Base-by-base conservation (phyloP, 192 early-diverging fungal genomes). In the Paraglomus brasilianum region DNA sequence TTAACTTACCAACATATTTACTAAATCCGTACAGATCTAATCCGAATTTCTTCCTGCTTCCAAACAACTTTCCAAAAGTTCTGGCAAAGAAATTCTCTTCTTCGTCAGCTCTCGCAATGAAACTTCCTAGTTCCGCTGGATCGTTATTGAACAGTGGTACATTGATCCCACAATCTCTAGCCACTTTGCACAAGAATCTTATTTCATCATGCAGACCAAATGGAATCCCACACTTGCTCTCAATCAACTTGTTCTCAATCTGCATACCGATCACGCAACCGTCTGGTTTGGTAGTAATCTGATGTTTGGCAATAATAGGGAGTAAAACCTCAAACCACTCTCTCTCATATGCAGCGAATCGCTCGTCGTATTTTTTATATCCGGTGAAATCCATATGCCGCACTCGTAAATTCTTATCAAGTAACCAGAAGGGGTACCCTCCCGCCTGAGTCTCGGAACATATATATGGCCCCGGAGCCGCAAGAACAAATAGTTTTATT, bases 71-170 rank as follows among this genome's bases (percentile, higher is more conserved):
- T 39, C 65, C 72, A 77, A 40, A 69, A 70, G 13, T 48, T 36
- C 10, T 24, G 39, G n/a, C n/a, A 38, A 69, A 57, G 22, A 52
- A 52, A 55, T 67, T 15, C 13, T 8, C 17, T 46, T 40, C 24
- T 46, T 24, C 4, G 46, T 76, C 78, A 0, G 59, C 42, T 40
- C 75, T 70, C 19, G 83, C 76, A 14, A 89, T 76, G 69, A 82
- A 91, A 1, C 83, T 82, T 30, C 86, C 89, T 51, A 83, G 75
- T 72, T 92, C 90, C 72, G 84, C 86, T 0, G 82, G 86, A 73
- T 95, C 91, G 74, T 95, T 95, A 19, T 91, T 92, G 59, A 91
- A 91, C n/a, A 95, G 75, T 14, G 93, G 93, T 1, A 90, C 87
- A 11, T 85, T 89, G 19, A 93, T 89, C 4, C 85, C 81, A 46